These are phyloP conservation scores for Thielaviopsis ethacetica DNA, from an alignment of 2,329 filamentous ascomycete genomes.

Conservation along the genomic window DNA sequence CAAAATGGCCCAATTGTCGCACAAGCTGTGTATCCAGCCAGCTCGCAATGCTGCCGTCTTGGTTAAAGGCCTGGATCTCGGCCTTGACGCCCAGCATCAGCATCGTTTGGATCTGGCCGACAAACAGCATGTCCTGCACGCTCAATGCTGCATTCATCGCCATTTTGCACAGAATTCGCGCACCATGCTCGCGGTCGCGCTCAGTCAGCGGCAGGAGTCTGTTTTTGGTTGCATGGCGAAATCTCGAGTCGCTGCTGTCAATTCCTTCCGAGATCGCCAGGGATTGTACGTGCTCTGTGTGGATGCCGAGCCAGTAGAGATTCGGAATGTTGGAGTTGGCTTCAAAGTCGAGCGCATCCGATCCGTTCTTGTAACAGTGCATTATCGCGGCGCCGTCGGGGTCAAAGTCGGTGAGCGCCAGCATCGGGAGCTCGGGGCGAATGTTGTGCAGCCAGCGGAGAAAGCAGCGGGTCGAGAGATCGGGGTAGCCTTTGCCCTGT, in stretches of 20 bases:
- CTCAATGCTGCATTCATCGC: constrained; percentile 15
- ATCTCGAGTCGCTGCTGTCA: not conserved
- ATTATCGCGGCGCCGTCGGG: constrained; percentile 62
- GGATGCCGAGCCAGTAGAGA: constrained; percentile 50
- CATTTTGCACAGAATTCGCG: constrained; percentile 32
- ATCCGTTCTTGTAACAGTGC: constrained; percentile 56
- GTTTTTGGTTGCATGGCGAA: constrained; percentile 5
- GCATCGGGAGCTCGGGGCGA: constrained; percentile 37
- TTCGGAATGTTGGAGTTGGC: constrained; percentile 29
- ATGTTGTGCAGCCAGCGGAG: constrained; percentile 34
- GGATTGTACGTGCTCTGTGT: constrained; percentile 23
- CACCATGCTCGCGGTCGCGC: constrained; percentile 42
- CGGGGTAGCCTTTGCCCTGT: constrained; percentile 70
- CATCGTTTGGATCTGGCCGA: constrained; percentile 52
- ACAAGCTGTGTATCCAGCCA: constrained; percentile 33
- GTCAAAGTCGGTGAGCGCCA: constrained; percentile 57
- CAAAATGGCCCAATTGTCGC: not conserved
- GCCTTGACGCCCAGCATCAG: constrained; percentile 58
- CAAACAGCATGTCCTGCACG: constrained; percentile 23
- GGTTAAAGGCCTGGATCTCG: constrained; percentile 57
- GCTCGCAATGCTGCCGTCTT: constrained; percentile 29
- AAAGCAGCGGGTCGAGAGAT: constrained; percentile 52
- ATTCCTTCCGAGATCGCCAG: not conserved
- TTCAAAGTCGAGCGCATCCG: constrained; percentile 45
- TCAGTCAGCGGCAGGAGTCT: constrained; percentile 26